Evolutionary conservation across 108 stramenopile species (phyloP).

Genomic region (Thalassiosira profunda): DNA sequence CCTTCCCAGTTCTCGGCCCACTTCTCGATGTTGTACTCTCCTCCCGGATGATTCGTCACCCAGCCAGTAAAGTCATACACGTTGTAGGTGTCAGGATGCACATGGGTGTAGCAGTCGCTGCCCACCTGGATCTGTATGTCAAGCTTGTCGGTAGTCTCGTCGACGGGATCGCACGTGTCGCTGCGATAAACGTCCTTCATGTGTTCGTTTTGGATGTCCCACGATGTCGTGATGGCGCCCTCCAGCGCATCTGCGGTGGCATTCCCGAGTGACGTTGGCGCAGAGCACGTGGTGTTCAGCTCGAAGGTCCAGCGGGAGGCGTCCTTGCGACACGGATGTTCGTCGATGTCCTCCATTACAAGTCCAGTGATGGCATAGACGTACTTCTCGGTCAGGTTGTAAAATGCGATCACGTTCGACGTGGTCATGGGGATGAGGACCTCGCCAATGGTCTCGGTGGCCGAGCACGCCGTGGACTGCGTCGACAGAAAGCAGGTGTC

Average conservation of each 20-base stretch:
- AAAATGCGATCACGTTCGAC: conserved; percentile 17
- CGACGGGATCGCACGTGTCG: conserved; percentile 18
- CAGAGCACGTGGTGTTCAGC: conserved; percentile 20
- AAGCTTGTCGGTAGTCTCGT: conserved; percentile 6
- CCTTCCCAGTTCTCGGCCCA: conserved; percentile 36
- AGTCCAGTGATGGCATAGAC: conserved; percentile 60
- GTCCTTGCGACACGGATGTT: conserved; percentile 24
- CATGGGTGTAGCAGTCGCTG: conserved; percentile 45
- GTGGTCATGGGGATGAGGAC: conserved; percentile 25
- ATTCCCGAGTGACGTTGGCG: conserved; percentile 1
- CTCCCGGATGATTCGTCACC: conserved; percentile 41
- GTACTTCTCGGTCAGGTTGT: conserved; percentile 29
- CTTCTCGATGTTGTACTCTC: conserved; percentile 39
- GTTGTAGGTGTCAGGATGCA: conserved; percentile 54
- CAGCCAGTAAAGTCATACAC: conserved; percentile 71
- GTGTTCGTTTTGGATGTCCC: conserved; percentile 21
- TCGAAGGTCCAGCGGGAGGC: conserved; percentile 30
- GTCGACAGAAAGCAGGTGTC: conserved; percentile 48
- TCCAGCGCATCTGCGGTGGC: conserved; percentile 18
- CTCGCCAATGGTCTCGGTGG: conserved; percentile 18
- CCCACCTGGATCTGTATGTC: conserved; percentile 44
- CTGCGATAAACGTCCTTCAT: conserved; percentile 22
- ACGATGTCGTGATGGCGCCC: conserved; percentile 12
- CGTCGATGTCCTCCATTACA: conserved; percentile 26
- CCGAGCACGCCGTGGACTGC: conserved; percentile 22